Conservation (phyloP, 768 basidiomycete species). For the Suillus subalutaceus region DNA sequence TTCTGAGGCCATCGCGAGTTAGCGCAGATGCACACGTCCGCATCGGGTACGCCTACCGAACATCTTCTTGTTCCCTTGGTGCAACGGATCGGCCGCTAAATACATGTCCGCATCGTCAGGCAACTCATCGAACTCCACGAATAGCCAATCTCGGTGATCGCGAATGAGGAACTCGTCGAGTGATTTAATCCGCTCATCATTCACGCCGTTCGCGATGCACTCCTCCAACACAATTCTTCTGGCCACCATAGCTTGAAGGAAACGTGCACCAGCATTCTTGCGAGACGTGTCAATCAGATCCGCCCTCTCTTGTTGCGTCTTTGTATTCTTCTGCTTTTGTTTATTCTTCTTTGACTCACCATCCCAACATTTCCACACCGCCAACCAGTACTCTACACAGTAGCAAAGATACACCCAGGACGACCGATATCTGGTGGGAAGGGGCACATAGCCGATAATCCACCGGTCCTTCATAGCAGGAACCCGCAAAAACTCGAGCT, state of each 20-base stretch:
- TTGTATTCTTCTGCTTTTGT: too few species aligned
- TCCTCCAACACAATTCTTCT: not conserved
- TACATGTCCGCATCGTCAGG: too few species aligned
- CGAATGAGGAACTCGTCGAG: not conserved
- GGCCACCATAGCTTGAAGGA: not conserved
- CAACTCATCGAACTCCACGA: too few species aligned
- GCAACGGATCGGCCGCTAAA: too few species aligned
- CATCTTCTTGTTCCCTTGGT: too few species aligned
- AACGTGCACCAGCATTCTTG: not conserved
- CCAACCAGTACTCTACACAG: not conserved
- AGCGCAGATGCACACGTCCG: too few species aligned
- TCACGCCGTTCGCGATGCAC: not conserved
- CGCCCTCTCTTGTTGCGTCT: not conserved
- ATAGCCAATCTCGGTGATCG: too few species aligned
- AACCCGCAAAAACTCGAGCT: not conserved
- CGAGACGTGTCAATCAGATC: not conserved
- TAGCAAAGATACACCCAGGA: not conserved
- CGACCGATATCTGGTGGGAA: not conserved
- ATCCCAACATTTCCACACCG: not conserved
- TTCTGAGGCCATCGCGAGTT: too few species aligned
- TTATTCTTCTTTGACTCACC: not conserved
- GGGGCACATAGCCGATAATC: not conserved
- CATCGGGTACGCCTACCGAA: too few species aligned
- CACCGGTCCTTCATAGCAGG: not conserved
- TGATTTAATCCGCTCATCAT: not conserved